Conservation (phyloP, 352 stramenopile species). For the Elongisporangium prolatum region DNA sequence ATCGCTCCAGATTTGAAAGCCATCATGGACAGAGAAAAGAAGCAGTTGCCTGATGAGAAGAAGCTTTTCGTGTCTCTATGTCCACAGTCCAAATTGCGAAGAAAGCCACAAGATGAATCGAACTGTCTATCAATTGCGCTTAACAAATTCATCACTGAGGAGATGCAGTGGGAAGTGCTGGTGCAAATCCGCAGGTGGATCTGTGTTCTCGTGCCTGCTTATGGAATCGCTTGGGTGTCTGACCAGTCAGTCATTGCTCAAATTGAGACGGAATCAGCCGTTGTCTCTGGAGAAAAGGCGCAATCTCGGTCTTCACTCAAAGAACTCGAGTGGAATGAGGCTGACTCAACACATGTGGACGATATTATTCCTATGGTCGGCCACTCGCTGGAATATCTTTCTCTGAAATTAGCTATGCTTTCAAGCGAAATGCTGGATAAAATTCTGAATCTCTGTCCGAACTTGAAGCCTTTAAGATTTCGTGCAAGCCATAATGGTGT, state of each 20-base stretch:
- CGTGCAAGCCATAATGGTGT: neutral
- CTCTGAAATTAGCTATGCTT: neutral
- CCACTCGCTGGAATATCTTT: neutral
- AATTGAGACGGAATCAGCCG: no score
- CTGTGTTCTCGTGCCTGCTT: no score
- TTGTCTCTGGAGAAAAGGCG: no score
- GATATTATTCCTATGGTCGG: neutral
- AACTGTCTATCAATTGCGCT: neutral
- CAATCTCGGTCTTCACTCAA: neutral
- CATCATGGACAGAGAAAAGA: neutral
- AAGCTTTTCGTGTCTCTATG: neutral
- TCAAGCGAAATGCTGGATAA: neutral
- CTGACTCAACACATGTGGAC: neutral
- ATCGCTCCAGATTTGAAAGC: neutral
- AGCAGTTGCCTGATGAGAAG: neutral
- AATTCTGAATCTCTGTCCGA: neutral
- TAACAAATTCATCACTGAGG: no score
- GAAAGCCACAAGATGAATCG: neutral
- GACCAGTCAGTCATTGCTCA: no score
- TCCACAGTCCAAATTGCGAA: no score
- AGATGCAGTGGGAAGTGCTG: no score
- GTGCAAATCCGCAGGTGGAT: no score
- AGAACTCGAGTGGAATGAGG: neutral
- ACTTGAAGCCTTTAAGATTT: neutral
- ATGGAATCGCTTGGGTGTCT: no score